Conservation (phyloP, 345 rosid species). For the Citrus reticulata region DNA sequence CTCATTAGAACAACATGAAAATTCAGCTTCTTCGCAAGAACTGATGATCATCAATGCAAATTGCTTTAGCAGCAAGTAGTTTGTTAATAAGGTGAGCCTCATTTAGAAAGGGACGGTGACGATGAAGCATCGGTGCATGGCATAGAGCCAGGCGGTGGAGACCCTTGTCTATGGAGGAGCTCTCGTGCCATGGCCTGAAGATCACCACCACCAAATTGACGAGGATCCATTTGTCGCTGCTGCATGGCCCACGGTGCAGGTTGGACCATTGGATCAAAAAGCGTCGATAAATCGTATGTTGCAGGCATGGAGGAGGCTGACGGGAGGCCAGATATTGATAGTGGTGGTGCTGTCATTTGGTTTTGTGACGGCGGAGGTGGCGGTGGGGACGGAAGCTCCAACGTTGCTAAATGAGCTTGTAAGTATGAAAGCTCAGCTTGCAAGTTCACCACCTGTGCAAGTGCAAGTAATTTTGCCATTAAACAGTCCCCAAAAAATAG, state of each 20-base stretch:
- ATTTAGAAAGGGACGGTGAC: slow-evolving; percentile 48
- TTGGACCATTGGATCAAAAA: slow-evolving; percentile 68
- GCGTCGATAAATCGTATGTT: slow-evolving; percentile 60
- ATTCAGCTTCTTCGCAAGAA: slow-evolving; percentile 18
- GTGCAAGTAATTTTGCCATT: background rate
- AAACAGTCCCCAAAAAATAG: background rate
- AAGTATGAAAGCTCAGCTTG: slow-evolving; percentile 86
- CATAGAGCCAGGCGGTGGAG: slow-evolving; percentile 43
- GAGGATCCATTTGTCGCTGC: slow-evolving; percentile 60
- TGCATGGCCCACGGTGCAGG: slow-evolving; percentile 51
- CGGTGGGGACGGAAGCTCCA: slow-evolving; percentile 56
- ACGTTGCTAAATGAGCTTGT: slow-evolving; percentile 65
- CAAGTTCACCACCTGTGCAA: slow-evolving; percentile 62
- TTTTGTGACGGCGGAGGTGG: slow-evolving; percentile 29
- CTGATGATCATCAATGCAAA: slow-evolving; percentile 3
- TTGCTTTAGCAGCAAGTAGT: slow-evolving; percentile 12
- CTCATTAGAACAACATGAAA: slow-evolving; percentile 20
- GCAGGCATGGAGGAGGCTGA: slow-evolving; percentile 49
- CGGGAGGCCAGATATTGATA: slow-evolving; percentile 69
- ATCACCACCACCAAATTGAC: slow-evolving; percentile 58
- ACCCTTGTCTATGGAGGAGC: slow-evolving; percentile 63
- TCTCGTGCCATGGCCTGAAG: slow-evolving; percentile 83
- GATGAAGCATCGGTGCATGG: slow-evolving; percentile 44
- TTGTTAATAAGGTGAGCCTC: slow-evolving; percentile 28
- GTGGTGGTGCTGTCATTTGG: slow-evolving; percentile 32